Conservation (phyloP, 306 rosid genomes). For the Myrica gale region DNA sequence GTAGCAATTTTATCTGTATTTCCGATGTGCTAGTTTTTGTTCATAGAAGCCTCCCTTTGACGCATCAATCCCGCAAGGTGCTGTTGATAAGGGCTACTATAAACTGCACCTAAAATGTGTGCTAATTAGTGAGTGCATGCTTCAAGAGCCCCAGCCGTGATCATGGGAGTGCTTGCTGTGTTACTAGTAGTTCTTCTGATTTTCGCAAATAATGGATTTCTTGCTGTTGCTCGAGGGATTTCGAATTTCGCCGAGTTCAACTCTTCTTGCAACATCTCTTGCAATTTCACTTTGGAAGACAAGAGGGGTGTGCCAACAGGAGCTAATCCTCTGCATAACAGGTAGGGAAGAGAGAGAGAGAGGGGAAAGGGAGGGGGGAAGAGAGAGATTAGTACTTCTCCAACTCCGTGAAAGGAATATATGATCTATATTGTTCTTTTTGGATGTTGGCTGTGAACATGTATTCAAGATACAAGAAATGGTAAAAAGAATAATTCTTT, state of each 20-base stretch:
- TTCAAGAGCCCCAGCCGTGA: constrained; percentile 10
- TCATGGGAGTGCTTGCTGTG: constrained; percentile 37
- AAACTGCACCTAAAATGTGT: not conserved
- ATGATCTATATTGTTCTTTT: constrained; percentile 42
- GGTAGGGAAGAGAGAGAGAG: constrained; percentile 33
- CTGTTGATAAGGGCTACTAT: not conserved
- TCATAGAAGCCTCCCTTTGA: not conserved
- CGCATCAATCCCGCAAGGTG: constrained; percentile 1
- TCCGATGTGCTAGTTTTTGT: constrained; percentile 21
- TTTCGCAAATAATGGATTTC: constrained; percentile 39
- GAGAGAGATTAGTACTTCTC: not conserved
- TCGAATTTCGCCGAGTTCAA: constrained; percentile 24
- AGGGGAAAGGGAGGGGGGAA: constrained; percentile 9
- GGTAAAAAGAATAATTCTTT: constrained; percentile 31
- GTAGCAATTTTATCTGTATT: not conserved
- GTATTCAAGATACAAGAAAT: constrained; percentile 20
- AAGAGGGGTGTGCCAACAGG: constrained; percentile 61
- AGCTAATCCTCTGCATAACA: constrained; percentile 65
- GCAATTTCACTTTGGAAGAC: constrained; percentile 34
- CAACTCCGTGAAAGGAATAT: constrained; percentile 35
- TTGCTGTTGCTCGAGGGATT: constrained; percentile 31
- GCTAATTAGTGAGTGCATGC: not conserved
- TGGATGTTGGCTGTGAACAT: constrained; percentile 35
- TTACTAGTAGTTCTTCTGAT: constrained; percentile 43
- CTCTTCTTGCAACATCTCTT: constrained; percentile 20